Base-by-base conservation (phyloP, 257 asterid species). In the Solanum paucissectum region DNA sequence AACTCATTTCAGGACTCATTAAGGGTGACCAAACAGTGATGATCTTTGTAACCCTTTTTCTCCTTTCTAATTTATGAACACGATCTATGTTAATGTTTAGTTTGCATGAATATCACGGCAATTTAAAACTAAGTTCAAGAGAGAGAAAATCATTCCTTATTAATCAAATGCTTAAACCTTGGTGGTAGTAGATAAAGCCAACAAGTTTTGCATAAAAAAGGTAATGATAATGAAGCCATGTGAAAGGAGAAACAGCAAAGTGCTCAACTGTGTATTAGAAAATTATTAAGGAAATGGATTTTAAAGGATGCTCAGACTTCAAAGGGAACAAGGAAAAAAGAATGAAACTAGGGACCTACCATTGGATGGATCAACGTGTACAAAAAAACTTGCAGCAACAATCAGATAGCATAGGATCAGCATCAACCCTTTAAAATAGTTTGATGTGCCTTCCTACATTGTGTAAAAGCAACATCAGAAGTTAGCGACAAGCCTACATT, bases 391-490 rank as follows among this genome's bases (percentile, higher is more conserved):
- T 27, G 95, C 95, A 85, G 95, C 95, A 73, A 93, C 95, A 40
- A 93, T 93, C 91, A 93, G 95, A 89, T 93, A 93, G 90, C 95
- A 93, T 52, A 93, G 89, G 86, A 93, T 90, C 85, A 93, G 94
- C 95, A 93, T 92, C 89, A 92, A 82, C 32, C 95, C 95, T 88
- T 91, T 92, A 49, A 92, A 92, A 89, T 92, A 92, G 88, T 92
- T 92, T 83, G 95, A 93, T 69, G 91, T 90, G 64, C 95, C 95
- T 87, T 93, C 95, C 95, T 93, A 92, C 91, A 89, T 64, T 36
- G 69, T 73, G 82, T 32, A 75, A 46, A 71, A 87, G 73, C 27
- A 87, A 14, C 27, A 33, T 9, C 72, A 71, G 55, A 23, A 69
- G 16, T 75, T 66, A 74, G 42, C 5, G 6, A 40, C 16, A 74